Base-by-base conservation (phyloP, 176 grass and related monocot species). In the Carex parvula region DNA sequence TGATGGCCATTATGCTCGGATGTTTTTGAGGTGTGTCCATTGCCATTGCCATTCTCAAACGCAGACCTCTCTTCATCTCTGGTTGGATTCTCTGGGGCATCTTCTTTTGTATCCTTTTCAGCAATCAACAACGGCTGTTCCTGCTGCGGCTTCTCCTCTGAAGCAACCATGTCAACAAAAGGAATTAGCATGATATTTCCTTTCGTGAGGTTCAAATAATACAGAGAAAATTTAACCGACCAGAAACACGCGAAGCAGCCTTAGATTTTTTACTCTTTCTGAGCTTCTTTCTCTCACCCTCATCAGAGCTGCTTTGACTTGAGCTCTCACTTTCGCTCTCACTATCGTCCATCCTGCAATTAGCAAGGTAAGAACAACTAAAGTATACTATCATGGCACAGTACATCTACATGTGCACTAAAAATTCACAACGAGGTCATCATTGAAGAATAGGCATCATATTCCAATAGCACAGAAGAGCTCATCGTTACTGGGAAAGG, bases 41-140 rank as follows among this genome's bases (percentile, higher is more conserved):
- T 84, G 83, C 84, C 84, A 37, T 89, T 92, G 72, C 97, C 93
- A 65, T 99, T 99, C 60, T 92, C 91, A 46, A 79, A 60, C 8
- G 74, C 81, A 17, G 85, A 89, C 30, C 87, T 90, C 39, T 90
- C 87, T 79, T 82, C 83, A 78, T 86, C 83, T 67, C 24, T 17
- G 52, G 52, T 54, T 24, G 21, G 91, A 71, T 88, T 86, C 84
- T 85, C 89, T 21, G 67, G 62, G 37, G 82, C 88, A 17, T 60
- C 89, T 57, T 62, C 85, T 79, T 91, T 90, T 69, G 67, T 81
- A 79, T 94, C 97, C 67, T 95, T 94, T 24, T 73, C 83, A 76
- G 15, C 18, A 0, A 76, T 50, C 46, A 85, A 60, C 8, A 50
- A 11, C 14, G 73, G 50, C 52, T 78, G 50, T 57, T 78, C 73